Conservation (phyloP, 2,329 filamentous ascomycete genomes). For the Rasamsonia emersonii region DNA sequence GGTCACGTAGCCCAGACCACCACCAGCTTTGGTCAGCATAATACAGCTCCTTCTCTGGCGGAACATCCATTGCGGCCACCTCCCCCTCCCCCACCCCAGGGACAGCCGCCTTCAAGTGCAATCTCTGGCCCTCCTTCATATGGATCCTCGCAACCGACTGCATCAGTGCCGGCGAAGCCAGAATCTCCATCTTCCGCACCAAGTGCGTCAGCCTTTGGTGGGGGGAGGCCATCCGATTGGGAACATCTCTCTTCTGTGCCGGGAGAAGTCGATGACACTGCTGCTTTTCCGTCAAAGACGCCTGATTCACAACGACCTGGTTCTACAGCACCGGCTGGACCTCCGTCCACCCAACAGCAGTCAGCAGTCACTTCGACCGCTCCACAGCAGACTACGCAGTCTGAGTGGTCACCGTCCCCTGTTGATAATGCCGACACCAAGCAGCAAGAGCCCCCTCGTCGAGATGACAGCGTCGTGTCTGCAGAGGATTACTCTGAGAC, state of each 20-base stretch:
- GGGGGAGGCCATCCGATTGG: conserved; percentile 40
- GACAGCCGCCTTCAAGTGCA: conserved; percentile 3
- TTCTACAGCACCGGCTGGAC: background rate
- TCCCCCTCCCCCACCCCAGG: conserved; percentile 3
- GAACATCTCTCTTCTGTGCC: conserved; percentile 32
- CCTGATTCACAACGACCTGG: background rate
- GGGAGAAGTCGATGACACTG: conserved; percentile 29
- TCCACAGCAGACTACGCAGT: background rate
- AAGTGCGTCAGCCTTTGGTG: conserved; percentile 31
- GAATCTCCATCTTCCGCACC: conserved; percentile 7
- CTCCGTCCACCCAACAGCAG: background rate
- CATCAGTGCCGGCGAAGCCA: conserved; percentile 2
- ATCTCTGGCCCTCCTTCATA: background rate
- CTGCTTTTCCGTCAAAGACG: conserved; percentile 7
- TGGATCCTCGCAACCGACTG: conserved; percentile 1
- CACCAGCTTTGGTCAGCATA: conserved; percentile 1
- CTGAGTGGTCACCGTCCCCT: background rate
- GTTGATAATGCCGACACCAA: conserved; percentile 1
- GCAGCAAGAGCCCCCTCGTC: conserved; percentile 1
- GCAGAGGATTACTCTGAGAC: conserved; percentile 22
- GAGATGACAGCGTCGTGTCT: conserved; percentile 22
- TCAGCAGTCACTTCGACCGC: background rate
- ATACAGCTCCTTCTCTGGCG: conserved; percentile 7
- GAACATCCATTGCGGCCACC: conserved; percentile 8
- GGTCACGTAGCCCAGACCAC: background rate